Base-by-base conservation (phyloP, 768 basidiomycete species). In the Mrakia blollopis region DNA sequence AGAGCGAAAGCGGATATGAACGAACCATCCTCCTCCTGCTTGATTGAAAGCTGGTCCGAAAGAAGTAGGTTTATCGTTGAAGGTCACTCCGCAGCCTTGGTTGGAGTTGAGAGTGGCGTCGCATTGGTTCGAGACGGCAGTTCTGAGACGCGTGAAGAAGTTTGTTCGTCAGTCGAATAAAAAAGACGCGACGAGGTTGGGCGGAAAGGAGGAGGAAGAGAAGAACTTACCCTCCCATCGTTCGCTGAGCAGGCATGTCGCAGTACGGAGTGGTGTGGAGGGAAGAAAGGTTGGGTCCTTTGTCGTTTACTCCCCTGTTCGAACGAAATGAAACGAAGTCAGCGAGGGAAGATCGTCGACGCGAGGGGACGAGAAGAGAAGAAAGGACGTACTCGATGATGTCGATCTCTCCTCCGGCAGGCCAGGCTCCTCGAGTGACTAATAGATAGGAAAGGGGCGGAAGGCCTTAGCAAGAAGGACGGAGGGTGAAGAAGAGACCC, bases 21-120 rank as follows among this genome's bases (percentile, higher is more conserved):
- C 44, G 44, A 44, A 44, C 44, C 93, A 91, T 80, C 94, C 94
- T 63, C 94, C 94, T 13, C 89, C 88, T 79, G 87, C 89, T 23
- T 82, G 83, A 83, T 97, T 97, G 86, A 95, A 97, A 16, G 86
- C 88, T n/a, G 87, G 83, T n/a, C 94, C 94, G 81, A 91, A 95
- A 2, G 90, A 90, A 76, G 87, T 89, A 72, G 83, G 84, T 72
- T 86, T 85, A 44, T 82, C 82, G 57, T 68, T 21, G 18, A 89
- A 88, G 16, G 90, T 89, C 41, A 91, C 86, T 14, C 94, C 94
- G 82, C 94, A 97, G 28, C 93, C 93, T 77, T 84, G 81, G 79
- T 84, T 83, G 32, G 79, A 71, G 60, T 83, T 84, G 50, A 79
- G 80, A 76, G 79, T 79, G 6, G 82, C 81, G 28, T 80, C 80